These are phyloP conservation scores for Sorghum bicolor DNA, from an alignment of 176 grass and related monocot species.

Conservation along the genomic window Sorghum_bicolor_NCBIv3 NC_012876.2:57596001-57596500, in stretches of 20 bases:
- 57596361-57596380: constrained; percentile 83
- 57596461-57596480: background rate
- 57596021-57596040: background rate
- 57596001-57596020: background rate
- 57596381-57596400: constrained; percentile 72
- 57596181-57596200: background rate
- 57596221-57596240: constrained; percentile 25
- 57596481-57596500: constrained; percentile 24
- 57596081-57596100: background rate
- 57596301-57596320: constrained; percentile 17
- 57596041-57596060: constrained; percentile 25
- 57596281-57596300: constrained; percentile 41
- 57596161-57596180: constrained; percentile 12
- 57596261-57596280: constrained; percentile 41
- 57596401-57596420: constrained; percentile 65
- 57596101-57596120: constrained; percentile 12
- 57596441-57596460: background rate
- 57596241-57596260: constrained; percentile 56
- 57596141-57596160: background rate
- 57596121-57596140: background rate
- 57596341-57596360: constrained; percentile 59
- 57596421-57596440: constrained; percentile 14
- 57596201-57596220: too few relatives aligned
- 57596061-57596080: background rate
- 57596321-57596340: constrained; percentile 22